phyloP scores from a whole-genome alignment of 2,329 filamentous ascomycete genomes.

The Clarireedia monteithiana region DNA sequence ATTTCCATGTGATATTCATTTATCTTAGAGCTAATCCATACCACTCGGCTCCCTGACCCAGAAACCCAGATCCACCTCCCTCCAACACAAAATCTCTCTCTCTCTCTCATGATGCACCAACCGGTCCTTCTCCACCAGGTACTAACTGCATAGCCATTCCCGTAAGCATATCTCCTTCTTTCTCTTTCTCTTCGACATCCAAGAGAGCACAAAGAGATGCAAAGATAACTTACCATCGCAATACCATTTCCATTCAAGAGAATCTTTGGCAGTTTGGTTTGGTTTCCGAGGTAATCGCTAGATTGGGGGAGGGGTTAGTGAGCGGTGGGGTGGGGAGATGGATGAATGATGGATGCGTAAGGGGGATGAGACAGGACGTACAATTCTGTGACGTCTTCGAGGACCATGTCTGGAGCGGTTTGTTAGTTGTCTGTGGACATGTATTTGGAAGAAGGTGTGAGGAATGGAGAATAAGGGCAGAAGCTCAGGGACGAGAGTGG shows the following conservation, averaged over 20 bases:
- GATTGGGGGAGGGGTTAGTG: constrained; percentile 31
- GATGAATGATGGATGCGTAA: too few species aligned
- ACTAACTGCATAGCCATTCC: constrained; percentile 49
- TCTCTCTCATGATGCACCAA: constrained; percentile 15
- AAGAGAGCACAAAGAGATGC: background rate
- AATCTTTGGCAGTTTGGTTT: constrained; percentile 88
- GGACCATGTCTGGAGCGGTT: constrained; percentile 72
- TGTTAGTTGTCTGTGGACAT: constrained; percentile 13
- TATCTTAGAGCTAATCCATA: background rate
- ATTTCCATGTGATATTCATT: too few species aligned
- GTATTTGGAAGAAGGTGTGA: background rate
- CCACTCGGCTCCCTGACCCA: background rate
- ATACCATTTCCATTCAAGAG: constrained; percentile 97
- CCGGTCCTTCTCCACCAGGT: constrained; percentile 67
- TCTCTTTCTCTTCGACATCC: background rate
- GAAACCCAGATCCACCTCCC: too few species aligned
- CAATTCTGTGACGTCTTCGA: constrained; percentile 97
- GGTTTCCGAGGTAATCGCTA: constrained; percentile 84
- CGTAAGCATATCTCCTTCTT: constrained; percentile 6
- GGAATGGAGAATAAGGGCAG: too few species aligned
- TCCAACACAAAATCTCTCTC: too few species aligned
- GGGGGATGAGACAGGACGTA: constrained; percentile 36
- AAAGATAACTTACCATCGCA: constrained; percentile 70
- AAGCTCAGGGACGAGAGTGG: too few species aligned
- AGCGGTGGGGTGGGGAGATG: too few species aligned